Conservation (phyloP, 1,139 yeast genomes). For the Hanseniaspora gamundiae region DNA sequence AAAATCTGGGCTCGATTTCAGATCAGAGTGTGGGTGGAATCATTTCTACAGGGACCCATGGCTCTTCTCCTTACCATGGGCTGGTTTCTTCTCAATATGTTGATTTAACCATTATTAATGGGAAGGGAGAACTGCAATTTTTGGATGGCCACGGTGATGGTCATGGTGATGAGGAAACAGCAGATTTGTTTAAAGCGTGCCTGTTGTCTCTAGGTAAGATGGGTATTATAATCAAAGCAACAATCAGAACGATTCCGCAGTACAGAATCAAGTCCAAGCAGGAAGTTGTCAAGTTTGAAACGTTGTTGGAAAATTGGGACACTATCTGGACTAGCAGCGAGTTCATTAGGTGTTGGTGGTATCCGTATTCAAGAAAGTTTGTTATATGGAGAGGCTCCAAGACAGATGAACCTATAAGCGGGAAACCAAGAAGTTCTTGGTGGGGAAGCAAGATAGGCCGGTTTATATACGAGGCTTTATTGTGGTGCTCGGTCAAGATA, state of each 20-base stretch:
- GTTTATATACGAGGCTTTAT: conserved; percentile 60
- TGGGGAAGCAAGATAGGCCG: conserved; percentile 76
- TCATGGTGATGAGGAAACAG: conserved; percentile 49
- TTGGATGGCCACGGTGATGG: no score
- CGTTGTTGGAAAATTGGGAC: conserved; percentile 57
- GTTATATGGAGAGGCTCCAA: conserved; percentile 85
- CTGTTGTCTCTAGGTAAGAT: conserved; percentile 79
- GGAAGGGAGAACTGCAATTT: conserved; percentile 55
- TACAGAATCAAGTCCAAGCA: conserved; percentile 74
- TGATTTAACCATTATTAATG: conserved; percentile 56
- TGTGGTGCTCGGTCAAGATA: conserved; percentile 69
- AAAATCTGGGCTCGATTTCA: conserved; percentile 85
- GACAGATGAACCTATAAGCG: conserved; percentile 46
- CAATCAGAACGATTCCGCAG: conserved; percentile 71
- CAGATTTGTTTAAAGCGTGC: conserved; percentile 73
- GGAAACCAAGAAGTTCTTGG: conserved; percentile 59
- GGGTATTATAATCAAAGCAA: conserved; percentile 83
- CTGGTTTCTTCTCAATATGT: conserved; percentile 82
- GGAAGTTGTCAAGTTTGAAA: conserved; percentile 68
- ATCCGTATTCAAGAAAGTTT: conserved; percentile 79
- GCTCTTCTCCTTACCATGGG: conserved; percentile 88
- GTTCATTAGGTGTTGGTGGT: conserved; percentile 94
- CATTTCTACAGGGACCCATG: conserved; percentile 94
- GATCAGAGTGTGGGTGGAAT: conserved; percentile 93
- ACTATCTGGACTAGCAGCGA: conserved; percentile 82